Evolutionary conservation across 352 stramenopile genomes (phyloP), one percentile per base, ranked within the genome.

Genomic region (Aphanomyces stellatus): DNA sequence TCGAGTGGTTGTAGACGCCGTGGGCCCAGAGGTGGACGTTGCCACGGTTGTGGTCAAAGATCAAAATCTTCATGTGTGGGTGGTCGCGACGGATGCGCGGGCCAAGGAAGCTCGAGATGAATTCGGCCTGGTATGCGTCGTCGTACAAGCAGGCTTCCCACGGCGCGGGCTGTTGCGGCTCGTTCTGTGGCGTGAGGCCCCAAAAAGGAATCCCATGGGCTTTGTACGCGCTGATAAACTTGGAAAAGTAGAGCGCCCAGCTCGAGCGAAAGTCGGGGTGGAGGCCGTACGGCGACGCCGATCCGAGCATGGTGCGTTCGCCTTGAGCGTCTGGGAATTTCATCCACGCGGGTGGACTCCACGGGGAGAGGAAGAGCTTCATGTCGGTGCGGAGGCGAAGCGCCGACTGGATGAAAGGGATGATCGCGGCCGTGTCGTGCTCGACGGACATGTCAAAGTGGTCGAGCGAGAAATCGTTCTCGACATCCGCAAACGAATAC

Each of bases 1-100:
- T 51, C 25, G 40, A 24, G 27, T 71, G 37, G n/a, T 53, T 57
- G 51, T 65, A 60, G 3, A 76, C 69, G 10, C 34, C 43, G 4
- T 57, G 28, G 17, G 75, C 66, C 65, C 71, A 78, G 24, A 64
- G 51, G 27, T 67, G 30, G 33, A 81, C 53, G 49, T 71, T 55
- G 53, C 76, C 76, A 25, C 79, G 83, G 35, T 87, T 82, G 57
- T 88, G 75, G 51, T 87, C 79, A 56, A 82, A 83, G n/a, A 72
- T 73, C 33, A 87, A 71, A 25, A 87, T 76, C 49, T 78, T 73
- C 2, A 67, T 35, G 17, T 84, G 53, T 17, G 79, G 79, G 51
- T 86, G 79, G 42, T 81, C 72, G 10, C n/a, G 30, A 15, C 69
- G 53, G 19, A 87, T 53, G 3, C 62, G 19, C 17, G 79, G 79